Base-by-base conservation (phyloP, 2,329 filamentous ascomycete species). In the Plectosphaerella cucumerina region DNA sequence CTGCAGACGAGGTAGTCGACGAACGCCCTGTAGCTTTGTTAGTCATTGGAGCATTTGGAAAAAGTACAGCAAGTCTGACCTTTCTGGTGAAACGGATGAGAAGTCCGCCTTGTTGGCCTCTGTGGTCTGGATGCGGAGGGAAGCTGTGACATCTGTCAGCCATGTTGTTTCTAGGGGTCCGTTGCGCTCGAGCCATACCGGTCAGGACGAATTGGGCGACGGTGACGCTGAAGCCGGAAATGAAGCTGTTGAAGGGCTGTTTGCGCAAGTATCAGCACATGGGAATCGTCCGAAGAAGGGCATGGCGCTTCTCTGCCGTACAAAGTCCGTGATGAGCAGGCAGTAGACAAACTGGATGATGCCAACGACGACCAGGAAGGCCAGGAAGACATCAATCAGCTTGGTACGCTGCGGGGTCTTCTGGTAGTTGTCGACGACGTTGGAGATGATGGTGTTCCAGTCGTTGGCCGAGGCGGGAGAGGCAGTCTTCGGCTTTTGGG, bases 201-300 rank as follows among this genome's bases (percentile, higher is more conserved):
- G 94, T 97, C 60, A 99, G 83, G 56, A 99, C 94, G 69, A 99
- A 99, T 69, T 99, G 94, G 55, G 94, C 94, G 56, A 99, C 93
- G 1, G 93, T 94, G 15, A 93, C 90, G 55, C 84, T 86, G 76
- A 99, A 99, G 45, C 94, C 95, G 31, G 92, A 90, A 31, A 99
- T 84, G 76, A 99, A 99, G 58, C 95, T 94, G 70, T 99, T 99
- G 80, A 99, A 99, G 10, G 94, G 94, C 93, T 97, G 64, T 53
- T 52, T 8, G 26, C n/a, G 45, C 33, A 6, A n/a, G 10, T 2
- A 48, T 63, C 54, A 67, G 60, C 33, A 52, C 6, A 15, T 5
- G 3, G 35, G 35, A 39, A 55, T 57, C 37, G 53, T 53, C 50
- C n/a, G 46, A 43, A 35, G 22, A 14, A 23, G 33, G 11, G 47